A percentile compares a stretch with the other conserved stretches of the same genome.
These are phyloP conservation scores for Diplodia scrobiculata DNA, from an alignment of 2,329 filamentous ascomycete genomes.

Conservation along the genomic window DNA sequence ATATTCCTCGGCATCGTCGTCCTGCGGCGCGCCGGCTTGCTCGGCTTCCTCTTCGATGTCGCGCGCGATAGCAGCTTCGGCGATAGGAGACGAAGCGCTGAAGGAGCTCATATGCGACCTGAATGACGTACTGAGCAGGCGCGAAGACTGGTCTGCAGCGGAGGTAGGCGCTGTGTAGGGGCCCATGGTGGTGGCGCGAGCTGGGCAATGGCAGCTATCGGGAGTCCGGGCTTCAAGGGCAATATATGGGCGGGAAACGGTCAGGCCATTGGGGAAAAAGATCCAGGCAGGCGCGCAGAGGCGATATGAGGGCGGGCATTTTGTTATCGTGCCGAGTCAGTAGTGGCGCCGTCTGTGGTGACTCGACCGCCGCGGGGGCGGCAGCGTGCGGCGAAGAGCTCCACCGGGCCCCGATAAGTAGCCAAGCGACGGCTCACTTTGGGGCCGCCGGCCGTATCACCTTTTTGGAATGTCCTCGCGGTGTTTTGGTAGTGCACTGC, in stretches of 20 bases:
- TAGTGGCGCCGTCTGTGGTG: conserved; percentile 7
- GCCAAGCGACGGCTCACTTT: background rate
- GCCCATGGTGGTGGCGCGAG: conserved; percentile 7
- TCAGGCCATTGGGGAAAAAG: conserved; percentile 23
- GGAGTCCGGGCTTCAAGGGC: background rate
- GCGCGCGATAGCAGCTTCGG: conserved; percentile 44
- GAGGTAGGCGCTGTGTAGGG: conserved; percentile 2
- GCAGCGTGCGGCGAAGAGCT: conserved; percentile 12
- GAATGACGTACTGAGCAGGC: conserved; percentile 30
- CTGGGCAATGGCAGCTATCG: background rate
- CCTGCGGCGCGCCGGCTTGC: background rate
- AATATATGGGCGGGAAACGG: background rate
- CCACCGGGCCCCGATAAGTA: background rate
- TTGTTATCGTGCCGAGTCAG: conserved; percentile 25
- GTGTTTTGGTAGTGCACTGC: background rate
- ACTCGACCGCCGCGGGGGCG: conserved; percentile 21
- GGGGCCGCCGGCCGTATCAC: conserved; percentile 8
- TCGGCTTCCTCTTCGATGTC: conserved; percentile 41
- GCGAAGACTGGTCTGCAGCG: conserved; percentile 18
- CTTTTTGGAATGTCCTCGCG: conserved; percentile 18
- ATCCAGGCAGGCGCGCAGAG: background rate
- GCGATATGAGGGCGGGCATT: conserved; percentile 24
- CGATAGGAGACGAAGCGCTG: conserved; percentile 39
- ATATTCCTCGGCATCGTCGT: conserved; percentile 53
- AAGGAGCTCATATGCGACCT: conserved; percentile 32